Conservation (phyloP, 2,329 filamentous ascomycete genomes). For the Venturia oleaginea region DNA sequence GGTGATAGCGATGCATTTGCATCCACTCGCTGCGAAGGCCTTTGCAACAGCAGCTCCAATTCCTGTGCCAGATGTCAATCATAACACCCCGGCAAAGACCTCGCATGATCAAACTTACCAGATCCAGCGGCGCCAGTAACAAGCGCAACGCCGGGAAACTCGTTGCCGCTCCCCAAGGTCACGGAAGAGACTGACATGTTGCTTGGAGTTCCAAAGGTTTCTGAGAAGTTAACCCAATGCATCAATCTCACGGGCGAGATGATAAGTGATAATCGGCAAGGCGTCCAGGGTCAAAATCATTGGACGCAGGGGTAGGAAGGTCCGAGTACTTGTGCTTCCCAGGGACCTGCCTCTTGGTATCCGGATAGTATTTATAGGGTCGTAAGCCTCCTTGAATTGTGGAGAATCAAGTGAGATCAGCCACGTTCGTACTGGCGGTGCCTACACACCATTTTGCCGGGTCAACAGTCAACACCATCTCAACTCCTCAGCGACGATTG, state of each 20-base stretch:
- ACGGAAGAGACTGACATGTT: constrained; percentile 12
- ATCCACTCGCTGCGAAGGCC: constrained; percentile 43
- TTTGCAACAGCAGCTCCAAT: constrained; percentile 47
- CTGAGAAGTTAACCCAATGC: constrained; percentile 12
- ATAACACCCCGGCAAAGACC: background rate
- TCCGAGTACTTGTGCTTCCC: background rate
- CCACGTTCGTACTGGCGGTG: background rate
- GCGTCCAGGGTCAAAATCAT: background rate
- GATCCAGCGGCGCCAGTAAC: constrained; percentile 28
- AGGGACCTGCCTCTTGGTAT: background rate
- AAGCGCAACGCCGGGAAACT: constrained; percentile 24
- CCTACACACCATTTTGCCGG: background rate
- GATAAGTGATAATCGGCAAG: background rate
- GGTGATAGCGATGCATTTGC: constrained; percentile 44
- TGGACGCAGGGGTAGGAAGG: background rate
- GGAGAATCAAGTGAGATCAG: background rate
- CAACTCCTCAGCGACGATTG: no score
- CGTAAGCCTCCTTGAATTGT: background rate
- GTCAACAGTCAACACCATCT: background rate
- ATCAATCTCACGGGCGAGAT: constrained; percentile 5
- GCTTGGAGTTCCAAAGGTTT: background rate
- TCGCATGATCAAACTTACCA: constrained; percentile 18
- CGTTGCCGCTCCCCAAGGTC: constrained; percentile 6
- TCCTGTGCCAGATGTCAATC: constrained; percentile 27
- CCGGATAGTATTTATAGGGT: background rate